Conservation (phyloP, 2,329 filamentous ascomycete genomes). For the Xylariales sp. region DNA sequence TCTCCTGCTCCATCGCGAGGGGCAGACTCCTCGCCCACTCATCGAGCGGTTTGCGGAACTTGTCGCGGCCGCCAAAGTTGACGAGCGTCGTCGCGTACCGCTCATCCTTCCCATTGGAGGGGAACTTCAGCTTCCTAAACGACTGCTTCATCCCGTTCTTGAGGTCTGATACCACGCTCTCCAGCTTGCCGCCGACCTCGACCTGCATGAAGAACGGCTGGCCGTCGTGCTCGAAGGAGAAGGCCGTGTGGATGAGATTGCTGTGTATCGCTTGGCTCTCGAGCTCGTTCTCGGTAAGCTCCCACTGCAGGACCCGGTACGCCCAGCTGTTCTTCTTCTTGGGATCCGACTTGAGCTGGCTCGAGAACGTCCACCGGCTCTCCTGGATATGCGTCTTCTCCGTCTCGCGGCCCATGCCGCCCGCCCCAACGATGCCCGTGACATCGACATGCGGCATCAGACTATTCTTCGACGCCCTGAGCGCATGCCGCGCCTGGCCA, state of each 20-base stretch:
- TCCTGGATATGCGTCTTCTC: conserved; percentile 13
- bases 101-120: conserved; percentile 9
- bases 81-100: conserved; percentile 19
- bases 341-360: conserved; percentile 14
- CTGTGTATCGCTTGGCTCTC: conserved; percentile 18
- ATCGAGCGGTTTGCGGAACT: conserved; percentile 16
- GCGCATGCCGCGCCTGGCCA: conserved; percentile 15
- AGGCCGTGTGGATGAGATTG: conserved; percentile 25
- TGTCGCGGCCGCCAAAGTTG: conserved; percentile 16
- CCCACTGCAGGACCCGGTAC: conserved; percentile 24
- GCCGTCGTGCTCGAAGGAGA: conserved; percentile 24
- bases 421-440: background rate
- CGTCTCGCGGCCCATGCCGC: conserved; percentile 17
- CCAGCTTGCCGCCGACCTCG: conserved; percentile 23
- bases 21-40: conserved; percentile 16
- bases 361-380: conserved; percentile 22
- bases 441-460: background rate
- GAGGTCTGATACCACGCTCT: conserved; percentile 16
- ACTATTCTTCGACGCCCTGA: background rate
- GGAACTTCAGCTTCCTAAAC: conserved; percentile 10
- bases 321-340: conserved; percentile 13
- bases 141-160: conserved; percentile 15
- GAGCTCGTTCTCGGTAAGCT: conserved; percentile 25
- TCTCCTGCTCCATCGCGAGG: conserved; percentile 19
- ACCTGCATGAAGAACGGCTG: conserved; percentile 27